A percentile compares a stretch with the other conserved stretches of the same genome.
These are phyloP conservation scores for Diplosphaera chodatii DNA, from an alignment of 139 green algal genomes.

Conservation along the genomic window DNA sequence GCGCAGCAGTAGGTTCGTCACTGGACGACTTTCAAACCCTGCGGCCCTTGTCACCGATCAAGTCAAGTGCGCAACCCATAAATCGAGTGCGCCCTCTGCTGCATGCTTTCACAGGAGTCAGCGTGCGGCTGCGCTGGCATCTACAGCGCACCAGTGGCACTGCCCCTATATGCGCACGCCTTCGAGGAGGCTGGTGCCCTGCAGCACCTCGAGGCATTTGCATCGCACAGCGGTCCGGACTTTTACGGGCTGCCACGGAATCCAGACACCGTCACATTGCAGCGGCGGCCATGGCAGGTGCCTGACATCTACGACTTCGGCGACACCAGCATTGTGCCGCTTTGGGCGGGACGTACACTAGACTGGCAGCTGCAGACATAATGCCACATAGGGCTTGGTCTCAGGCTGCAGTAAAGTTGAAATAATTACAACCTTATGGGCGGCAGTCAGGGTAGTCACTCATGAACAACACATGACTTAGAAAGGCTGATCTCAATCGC, in stretches of 20 bases:
- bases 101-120: too few relatives aligned
- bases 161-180: constrained; percentile 77
- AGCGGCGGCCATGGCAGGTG: constrained; percentile 56
- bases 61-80: too few relatives aligned
- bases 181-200: constrained; percentile 83
- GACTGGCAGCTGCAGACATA: constrained; percentile 17
- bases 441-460: too few relatives aligned
- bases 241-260: constrained; percentile 90
- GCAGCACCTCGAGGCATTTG: constrained; percentile 89
- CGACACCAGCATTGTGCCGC: constrained; percentile 70
- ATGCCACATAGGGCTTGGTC: too few relatives aligned
- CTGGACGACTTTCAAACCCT: too few relatives aligned
- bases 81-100: too few relatives aligned
- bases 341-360: constrained; percentile 69
- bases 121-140: constrained; percentile 93
- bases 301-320: constrained; percentile 79
- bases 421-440: too few relatives aligned
- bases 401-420: too few relatives aligned
- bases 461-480: too few relatives aligned
- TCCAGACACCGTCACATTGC: constrained; percentile 66
- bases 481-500: too few relatives aligned
- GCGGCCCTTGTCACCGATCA: too few relatives aligned
- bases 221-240: constrained; percentile 79
- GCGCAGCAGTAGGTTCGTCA: too few relatives aligned
- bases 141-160: constrained; percentile 86